Conservation (phyloP, 345 rosid species). For the Gossypium stocksii region DNA sequence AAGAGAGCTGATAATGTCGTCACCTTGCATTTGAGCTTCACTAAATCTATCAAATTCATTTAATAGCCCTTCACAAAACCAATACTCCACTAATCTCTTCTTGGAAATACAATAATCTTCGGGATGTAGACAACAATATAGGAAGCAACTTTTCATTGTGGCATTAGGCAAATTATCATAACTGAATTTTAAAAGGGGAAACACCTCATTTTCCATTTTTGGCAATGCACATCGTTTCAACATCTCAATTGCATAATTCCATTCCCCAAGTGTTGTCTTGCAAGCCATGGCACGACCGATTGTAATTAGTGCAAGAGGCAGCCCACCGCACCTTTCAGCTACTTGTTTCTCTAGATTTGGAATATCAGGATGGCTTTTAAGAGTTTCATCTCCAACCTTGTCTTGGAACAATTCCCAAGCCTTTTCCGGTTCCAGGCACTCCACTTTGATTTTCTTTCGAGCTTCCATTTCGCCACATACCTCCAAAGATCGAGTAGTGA, state of each 20-base stretch:
- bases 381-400: neutral
- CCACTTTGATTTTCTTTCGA: constrained; percentile 13
- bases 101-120: neutral
- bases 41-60: neutral
- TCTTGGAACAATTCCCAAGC: constrained; percentile 36
- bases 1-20: neutral
- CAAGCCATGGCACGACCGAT: constrained; percentile 20
- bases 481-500: constrained; percentile 21
- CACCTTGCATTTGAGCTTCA: neutral
- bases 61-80: neutral
- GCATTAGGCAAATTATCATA: neutral
- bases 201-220: too few species aligned
- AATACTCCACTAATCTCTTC: neutral
- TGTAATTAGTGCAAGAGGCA: neutral
- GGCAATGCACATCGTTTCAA: too few species aligned
- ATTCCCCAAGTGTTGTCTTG: too few species aligned
- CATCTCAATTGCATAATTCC: too few species aligned
- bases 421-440: constrained; percentile 23
- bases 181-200: neutral
- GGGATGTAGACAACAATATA: constrained; percentile 13
- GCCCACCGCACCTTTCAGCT: constrained; percentile 13
- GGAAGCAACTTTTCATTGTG: constrained; percentile 2
- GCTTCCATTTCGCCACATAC: constrained; percentile 27
- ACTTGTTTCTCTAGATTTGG: constrained; percentile 26
- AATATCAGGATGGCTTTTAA: constrained; percentile 30